phyloP scores from a whole-genome alignment of 2,329 filamentous ascomycete genomes.

The Cytospora piceicola region DNA sequence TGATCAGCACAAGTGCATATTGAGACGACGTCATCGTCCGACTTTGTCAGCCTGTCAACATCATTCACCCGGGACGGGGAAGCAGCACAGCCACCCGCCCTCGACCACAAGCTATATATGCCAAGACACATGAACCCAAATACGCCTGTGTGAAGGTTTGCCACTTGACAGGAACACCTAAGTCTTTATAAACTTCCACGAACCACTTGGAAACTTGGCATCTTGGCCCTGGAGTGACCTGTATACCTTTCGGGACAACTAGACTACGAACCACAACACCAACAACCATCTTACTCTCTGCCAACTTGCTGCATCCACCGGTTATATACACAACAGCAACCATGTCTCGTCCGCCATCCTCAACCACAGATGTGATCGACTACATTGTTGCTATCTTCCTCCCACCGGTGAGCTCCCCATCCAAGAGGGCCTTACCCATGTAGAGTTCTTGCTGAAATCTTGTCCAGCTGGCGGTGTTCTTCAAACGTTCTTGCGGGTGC shows the following conservation, averaged over 20 bases:
- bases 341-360: slow-evolving; percentile 28
- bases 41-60: not conserved
- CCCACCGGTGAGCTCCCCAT: slow-evolving; percentile 22
- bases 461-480: slow-evolving; percentile 25
- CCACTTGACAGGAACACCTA: not conserved
- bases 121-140: slow-evolving; percentile 14
- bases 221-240: not conserved
- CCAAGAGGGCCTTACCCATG: not conserved
- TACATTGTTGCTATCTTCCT: slow-evolving; percentile 30
- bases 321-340: slow-evolving; percentile 5
- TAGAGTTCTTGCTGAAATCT: not conserved
- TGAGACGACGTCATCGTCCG: not conserved
- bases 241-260: not conserved
- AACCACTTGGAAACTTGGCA: not conserved
- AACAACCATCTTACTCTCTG: not conserved
- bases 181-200: not conserved
- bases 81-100: slow-evolving; percentile 9
- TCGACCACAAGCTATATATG: not conserved
- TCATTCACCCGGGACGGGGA: not conserved
- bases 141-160: not conserved
- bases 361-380: slow-evolving; percentile 29
- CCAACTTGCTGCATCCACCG: not conserved
- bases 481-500: slow-evolving; percentile 24
- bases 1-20: not conserved
- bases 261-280: not conserved